These are phyloP conservation scores for Solanum aculeatissimum DNA, from an alignment of 305 asterid species.

Conservation along the genomic window DNA sequence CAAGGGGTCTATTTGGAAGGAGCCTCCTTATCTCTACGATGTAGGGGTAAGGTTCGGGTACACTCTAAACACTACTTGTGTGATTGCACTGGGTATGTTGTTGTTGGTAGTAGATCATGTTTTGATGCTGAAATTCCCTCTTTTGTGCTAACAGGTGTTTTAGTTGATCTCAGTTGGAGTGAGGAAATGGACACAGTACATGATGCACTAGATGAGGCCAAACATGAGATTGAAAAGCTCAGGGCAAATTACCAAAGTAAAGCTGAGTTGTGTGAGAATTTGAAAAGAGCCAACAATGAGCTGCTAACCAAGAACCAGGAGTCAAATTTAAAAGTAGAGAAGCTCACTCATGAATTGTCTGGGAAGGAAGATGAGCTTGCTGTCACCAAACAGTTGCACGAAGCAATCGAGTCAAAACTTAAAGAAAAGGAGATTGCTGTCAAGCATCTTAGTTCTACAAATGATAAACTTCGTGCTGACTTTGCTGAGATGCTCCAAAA, in stretches of 20 bases:
- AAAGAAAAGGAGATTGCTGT: conserved; percentile 51
- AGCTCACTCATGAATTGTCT: conserved; percentile 30
- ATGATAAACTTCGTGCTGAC: conserved; percentile 57
- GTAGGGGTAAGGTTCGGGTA: not conserved
- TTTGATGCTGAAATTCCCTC: not conserved
- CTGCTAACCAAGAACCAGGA: conserved; percentile 47
- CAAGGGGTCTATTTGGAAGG: not conserved
- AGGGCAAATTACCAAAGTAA: conserved; percentile 32
- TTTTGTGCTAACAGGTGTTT: conserved; percentile 2
- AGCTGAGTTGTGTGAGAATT: conserved; percentile 41
- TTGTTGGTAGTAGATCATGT: not conserved
- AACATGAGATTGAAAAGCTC: conserved; percentile 59
- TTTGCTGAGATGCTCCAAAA: conserved; percentile 34
- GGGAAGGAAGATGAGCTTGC: conserved; percentile 44
- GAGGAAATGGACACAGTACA: conserved; percentile 45
- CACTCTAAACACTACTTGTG: not conserved
- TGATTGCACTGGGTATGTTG: not conserved
- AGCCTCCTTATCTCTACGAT: not conserved
- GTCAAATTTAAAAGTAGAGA: conserved; percentile 52
- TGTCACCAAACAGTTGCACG: conserved; percentile 18
- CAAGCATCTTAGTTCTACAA: conserved; percentile 37
- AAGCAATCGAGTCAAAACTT: conserved; percentile 40
- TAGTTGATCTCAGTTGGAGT: conserved; percentile 5
- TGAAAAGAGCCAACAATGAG: conserved; percentile 60
- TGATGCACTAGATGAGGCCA: conserved; percentile 67